Evolutionary conservation across 2,329 filamentous ascomycete species (phyloP), one percentile per base, ranked within the genome.

Genomic region (Arthrobotrys iridis): DNA sequence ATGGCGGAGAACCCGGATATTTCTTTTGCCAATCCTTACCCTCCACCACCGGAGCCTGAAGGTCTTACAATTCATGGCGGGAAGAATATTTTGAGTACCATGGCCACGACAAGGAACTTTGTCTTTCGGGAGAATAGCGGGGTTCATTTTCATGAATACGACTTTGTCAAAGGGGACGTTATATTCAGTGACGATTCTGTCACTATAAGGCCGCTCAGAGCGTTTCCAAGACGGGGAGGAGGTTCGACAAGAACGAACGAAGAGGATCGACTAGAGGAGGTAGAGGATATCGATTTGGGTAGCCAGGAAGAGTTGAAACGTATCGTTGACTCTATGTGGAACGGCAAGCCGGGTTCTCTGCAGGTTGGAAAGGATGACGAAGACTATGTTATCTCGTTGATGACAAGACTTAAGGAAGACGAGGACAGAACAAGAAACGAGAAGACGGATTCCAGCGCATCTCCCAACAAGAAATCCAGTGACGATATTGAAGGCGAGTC

Each of bases 21-120:
- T 30, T 78, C 77, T 77, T 77, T 71, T 2, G 30, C 15, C 55
- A 75, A 78, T 58, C 72, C 77, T 5, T 67, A 62, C 18, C 24
- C 43, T 35, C 57, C 70, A 18, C 24, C 63, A 3, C 20, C 74
- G 11, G 37, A 74, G 2, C 78, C 80, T 24, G 79, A 80, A 11
- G 83, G 82, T 15, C 80, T 93, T 71, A 87, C 86, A n/a, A 84
- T 98, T 10, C 91, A 96, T 80, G 93, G 92, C 2, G 89, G 90
- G 3, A 88, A 88, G 59, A 98, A 98, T 80, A 82, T 98, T 64
- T 87, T 89, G 48, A 90, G 97, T 80, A 86, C 88, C 4, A 82
- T 99, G 67, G 93, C 93, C n/a, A 92, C 93, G 0, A 90, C 91
- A 13, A 87, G 95, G 48, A 85, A 89, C 30, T 97, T 97, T 82